Evolutionary conservation across 2,329 filamentous ascomycete species (phyloP).

Genomic region (Eutypella sp.): DNA sequence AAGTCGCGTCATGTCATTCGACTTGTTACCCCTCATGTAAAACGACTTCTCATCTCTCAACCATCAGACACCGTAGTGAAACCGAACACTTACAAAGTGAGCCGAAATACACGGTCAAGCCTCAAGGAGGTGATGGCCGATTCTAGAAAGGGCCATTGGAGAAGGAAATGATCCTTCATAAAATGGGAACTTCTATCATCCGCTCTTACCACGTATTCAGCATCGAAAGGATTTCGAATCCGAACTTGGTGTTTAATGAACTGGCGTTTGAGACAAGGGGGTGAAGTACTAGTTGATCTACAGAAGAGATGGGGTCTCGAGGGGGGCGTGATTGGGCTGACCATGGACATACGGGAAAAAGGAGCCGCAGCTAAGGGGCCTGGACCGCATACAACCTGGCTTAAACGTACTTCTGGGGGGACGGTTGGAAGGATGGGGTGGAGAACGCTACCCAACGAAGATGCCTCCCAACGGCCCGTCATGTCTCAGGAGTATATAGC

Average conservation of each 20-base stretch:
- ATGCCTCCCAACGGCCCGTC: background rate
- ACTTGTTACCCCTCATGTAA: too few species aligned
- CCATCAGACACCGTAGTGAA: too few species aligned
- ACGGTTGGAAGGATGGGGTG: background rate
- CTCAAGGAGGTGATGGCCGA: too few species aligned
- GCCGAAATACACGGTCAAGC: too few species aligned
- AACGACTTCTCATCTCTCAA: too few species aligned
- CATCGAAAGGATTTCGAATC: too few species aligned
- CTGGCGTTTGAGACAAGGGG: constrained; percentile 1
- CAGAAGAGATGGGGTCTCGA: background rate
- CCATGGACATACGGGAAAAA: background rate
- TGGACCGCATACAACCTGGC: background rate
- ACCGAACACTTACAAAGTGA: too few species aligned
- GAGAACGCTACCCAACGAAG: background rate
- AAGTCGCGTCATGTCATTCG: too few species aligned
- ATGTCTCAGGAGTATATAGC: background rate
- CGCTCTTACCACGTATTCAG: too few species aligned
- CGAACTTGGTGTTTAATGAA: background rate
- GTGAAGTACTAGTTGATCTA: background rate
- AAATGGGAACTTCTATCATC: too few species aligned
- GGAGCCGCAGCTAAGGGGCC: background rate
- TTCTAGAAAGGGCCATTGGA: too few species aligned
- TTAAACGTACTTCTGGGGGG: background rate
- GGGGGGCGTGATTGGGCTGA: background rate
- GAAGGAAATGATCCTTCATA: too few species aligned